A percentile compares a stretch with the other conserved stretches of the same genome.
Evolutionary conservation across 1,284 basidiomycete genomes (phyloP).

Genomic region (Farysia itapuensis): DNA sequence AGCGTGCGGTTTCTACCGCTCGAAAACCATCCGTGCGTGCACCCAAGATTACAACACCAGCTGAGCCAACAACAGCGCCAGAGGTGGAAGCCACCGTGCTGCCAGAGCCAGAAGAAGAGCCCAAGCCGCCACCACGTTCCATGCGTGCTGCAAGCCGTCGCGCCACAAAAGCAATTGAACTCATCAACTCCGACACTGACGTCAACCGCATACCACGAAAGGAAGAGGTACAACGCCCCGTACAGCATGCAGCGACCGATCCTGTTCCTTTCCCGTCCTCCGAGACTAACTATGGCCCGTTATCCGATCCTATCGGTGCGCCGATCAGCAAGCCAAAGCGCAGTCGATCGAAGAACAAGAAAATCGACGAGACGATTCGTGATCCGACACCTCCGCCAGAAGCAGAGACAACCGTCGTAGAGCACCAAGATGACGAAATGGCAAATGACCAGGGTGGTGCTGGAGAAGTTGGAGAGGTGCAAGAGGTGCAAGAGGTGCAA

Average conservation of each 20-base stretch:
- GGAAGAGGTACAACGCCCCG: too few species aligned
- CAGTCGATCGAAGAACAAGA: slow-evolving; percentile 24
- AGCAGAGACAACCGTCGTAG: not conserved
- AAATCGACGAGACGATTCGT: slow-evolving; percentile 12
- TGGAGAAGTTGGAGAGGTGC: not conserved
- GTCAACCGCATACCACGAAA: slow-evolving; percentile 18
- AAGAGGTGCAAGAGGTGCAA: not conserved
- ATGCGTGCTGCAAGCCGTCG: slow-evolving; percentile 24
- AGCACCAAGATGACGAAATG: not conserved
- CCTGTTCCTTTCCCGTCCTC: slow-evolving; percentile 17
- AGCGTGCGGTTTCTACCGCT: slow-evolving; percentile 11
- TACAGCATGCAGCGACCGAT: slow-evolving; percentile 11
- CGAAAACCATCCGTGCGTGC: not conserved
- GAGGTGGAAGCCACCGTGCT: not conserved
- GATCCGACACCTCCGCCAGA: slow-evolving; percentile 4
- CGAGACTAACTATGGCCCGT: slow-evolving; percentile 1
- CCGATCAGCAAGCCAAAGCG: slow-evolving; percentile 11
- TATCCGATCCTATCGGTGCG: slow-evolving; percentile 6
- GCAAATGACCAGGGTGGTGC: slow-evolving; percentile 3
- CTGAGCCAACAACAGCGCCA: not conserved
- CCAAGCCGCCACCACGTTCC: slow-evolving; percentile 6
- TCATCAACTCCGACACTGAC: slow-evolving; percentile 20
- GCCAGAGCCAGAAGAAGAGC: slow-evolving; percentile 4
- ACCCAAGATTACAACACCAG: not conserved
- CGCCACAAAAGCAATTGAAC: slow-evolving; percentile 21